Evolutionary conservation across 441 rosid species (phyloP).

Genomic region (Syzygium malaccense): DNA sequence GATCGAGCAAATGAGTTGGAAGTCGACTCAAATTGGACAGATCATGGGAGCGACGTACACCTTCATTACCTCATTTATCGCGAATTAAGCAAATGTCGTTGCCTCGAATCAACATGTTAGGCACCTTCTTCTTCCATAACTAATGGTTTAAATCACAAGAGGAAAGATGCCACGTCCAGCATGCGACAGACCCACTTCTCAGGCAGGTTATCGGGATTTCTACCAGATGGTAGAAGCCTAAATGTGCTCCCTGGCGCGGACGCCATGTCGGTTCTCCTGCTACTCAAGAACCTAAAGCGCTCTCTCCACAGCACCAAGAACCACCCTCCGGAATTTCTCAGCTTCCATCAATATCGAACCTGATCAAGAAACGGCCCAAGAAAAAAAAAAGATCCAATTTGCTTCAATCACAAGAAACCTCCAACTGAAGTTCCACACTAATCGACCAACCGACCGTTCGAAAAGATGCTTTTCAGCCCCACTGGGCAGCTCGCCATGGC

Average conservation of each 20-base stretch:
- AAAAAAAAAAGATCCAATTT: background rate
- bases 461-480: background rate
- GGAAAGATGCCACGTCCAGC: slow-evolving; percentile 32
- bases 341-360: slow-evolving; percentile 23
- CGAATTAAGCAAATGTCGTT: background rate
- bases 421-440: background rate
- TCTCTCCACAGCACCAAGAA: slow-evolving; percentile 15
- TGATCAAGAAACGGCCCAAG: slow-evolving; percentile 27
- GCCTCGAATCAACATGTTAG: slow-evolving; percentile 24
- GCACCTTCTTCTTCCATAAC: background rate
- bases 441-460: background rate
- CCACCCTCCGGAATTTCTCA: slow-evolving; percentile 16
- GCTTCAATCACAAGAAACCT: background rate
- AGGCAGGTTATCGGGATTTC: slow-evolving; percentile 57
- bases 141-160: background rate
- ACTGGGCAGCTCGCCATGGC: slow-evolving; percentile 10
- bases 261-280: slow-evolving; percentile 22
- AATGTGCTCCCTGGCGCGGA: slow-evolving; percentile 18
- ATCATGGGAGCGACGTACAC: background rate
- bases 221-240: slow-evolving; percentile 49
- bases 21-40: background rate
- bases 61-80: background rate
- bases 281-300: background rate
- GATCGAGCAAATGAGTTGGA: slow-evolving; percentile 15
- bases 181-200: slow-evolving; percentile 95